phyloP scores from a whole-genome alignment of 768 basidiomycete genomes.

The Astraeus odoratus region DNA sequence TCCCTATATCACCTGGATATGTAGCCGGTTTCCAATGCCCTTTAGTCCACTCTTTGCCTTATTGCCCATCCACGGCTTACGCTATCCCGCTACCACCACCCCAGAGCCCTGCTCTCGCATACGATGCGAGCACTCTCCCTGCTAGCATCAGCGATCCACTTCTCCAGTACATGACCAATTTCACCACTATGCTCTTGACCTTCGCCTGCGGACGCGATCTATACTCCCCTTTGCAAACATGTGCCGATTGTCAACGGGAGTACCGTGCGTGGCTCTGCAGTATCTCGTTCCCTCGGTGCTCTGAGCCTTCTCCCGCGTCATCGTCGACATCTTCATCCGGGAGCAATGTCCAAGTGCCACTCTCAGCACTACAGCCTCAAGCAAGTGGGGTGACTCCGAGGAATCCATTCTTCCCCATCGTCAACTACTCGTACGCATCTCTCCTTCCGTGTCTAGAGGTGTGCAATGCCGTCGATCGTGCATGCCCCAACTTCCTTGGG shows the following conservation, averaged over 20 bases:
- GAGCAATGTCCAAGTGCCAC: constrained; percentile 26
- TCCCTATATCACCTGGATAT: neutral
- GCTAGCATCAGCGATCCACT: constrained; percentile 42
- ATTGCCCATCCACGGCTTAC: constrained; percentile 66
- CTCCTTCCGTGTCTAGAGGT: constrained; percentile 76
- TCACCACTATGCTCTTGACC: constrained; percentile 64
- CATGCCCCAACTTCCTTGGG: constrained; percentile 68
- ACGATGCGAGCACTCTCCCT: constrained; percentile 49
- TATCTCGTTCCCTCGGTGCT: constrained; percentile 67
- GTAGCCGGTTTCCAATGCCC: constrained; percentile 62
- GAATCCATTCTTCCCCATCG: constrained; percentile 42
- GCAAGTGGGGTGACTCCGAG: constrained; percentile 35
- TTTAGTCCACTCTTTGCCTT: constrained; percentile 63
- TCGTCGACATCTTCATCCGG: constrained; percentile 20
- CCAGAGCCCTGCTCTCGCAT: constrained; percentile 32
- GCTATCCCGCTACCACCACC: constrained; percentile 59
- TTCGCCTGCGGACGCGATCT: constrained; percentile 73
- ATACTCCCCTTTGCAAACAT: constrained; percentile 74
- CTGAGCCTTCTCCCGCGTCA: constrained; percentile 39
- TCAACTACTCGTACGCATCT: constrained; percentile 43
- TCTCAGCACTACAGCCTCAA: constrained; percentile 45
- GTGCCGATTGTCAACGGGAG: constrained; percentile 63
- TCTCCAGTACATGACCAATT: constrained; percentile 58
- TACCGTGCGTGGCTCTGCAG: constrained; percentile 79
- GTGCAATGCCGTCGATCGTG: constrained; percentile 65